Evolutionary conservation across 164 flowering plant species (phyloP), one percentile per base, ranked within the genome.

Genomic region (Chloranthus sessilifolius): DNA sequence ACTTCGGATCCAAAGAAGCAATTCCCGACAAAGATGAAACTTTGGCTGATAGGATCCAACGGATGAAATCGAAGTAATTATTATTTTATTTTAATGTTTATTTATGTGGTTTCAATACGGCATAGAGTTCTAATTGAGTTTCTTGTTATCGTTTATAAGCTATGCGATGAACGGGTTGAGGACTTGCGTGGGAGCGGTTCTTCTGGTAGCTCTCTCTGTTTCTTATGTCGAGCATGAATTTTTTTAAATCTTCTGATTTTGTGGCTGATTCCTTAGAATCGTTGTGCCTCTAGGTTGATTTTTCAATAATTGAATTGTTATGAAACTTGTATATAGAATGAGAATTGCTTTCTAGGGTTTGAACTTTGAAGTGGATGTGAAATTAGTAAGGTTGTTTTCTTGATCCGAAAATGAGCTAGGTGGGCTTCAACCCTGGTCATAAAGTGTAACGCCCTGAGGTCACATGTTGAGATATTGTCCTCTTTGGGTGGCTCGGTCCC

Each of bases 171-270:
- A 55, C 52, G 95, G 95, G 22, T 52, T 77, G 77, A 74, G 95
- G 78, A 72, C 68, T 59, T 72, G 70, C 40, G 95, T 86, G 52
- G 80, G 74, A 64, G 95, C 80, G 3, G 84, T 87, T 36, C 56
- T 87, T 44, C 50, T 83, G 87, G 91, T 83, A 0, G 24, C 71
- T 64, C 30, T 37, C 43, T 5, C 19, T n/a, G n/a, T n/a, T n/a
- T n/a, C n/a, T 46, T 31, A 35, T 31, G 11, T 2, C 27, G 29
- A n/a, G 19, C 4, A 31, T 48, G 1, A 15, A 30, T 39, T 9
- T 10, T 27, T 19, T 29, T 29, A 9, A 29, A 4, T 29, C 33
- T 29, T 29, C 5, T 4, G 33, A 29, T 29, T 29, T 29, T 29
- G 9, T n/a, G n/a, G n/a, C n/a, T n/a, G n/a, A n/a, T n/a, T n/a